A percentile compares a stretch with the other conserved stretches of the same genome.
Conservation (phyloP, 345 rosid genomes). For the Gynandropsis gynandra region DNA sequence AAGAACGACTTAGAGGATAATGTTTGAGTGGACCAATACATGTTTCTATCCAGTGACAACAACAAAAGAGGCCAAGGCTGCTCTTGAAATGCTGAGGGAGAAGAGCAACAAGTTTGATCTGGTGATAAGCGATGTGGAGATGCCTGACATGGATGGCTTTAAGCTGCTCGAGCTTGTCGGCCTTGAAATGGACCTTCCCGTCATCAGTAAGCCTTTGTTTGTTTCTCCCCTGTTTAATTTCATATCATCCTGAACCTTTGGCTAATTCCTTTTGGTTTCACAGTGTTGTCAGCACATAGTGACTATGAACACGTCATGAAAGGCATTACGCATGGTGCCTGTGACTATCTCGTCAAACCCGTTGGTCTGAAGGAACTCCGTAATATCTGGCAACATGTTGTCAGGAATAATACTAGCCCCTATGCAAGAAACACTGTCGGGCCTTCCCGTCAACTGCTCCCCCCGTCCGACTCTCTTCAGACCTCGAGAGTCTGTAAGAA, state of each 20-base stretch:
- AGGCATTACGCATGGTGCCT: slow-evolving; percentile 85
- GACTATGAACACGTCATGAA: slow-evolving; percentile 75
- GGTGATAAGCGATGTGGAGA: slow-evolving; percentile 74
- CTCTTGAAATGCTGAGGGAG: slow-evolving; percentile 54
- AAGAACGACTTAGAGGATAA: not conserved
- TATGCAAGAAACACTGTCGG: slow-evolving; percentile 18
- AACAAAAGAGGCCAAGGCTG: slow-evolving; percentile 57
- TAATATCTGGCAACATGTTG: slow-evolving; percentile 94
- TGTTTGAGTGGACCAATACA: slow-evolving; percentile 11
- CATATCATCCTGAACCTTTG: not conserved
- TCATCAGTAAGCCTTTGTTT: slow-evolving; percentile 49
- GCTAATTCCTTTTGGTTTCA: slow-evolving; percentile 15
- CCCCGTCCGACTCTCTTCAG: slow-evolving; percentile 23
- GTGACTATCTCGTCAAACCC: slow-evolving; percentile 80
- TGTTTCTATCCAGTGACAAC: slow-evolving; percentile 46
- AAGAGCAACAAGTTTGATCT: slow-evolving; percentile 63
- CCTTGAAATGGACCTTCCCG: slow-evolving; percentile 95
- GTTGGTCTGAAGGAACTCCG: slow-evolving; percentile 73
- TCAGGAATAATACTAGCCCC: slow-evolving; percentile 47
- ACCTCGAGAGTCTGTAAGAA: slow-evolving; percentile 40
- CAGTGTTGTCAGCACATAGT: slow-evolving; percentile 85
- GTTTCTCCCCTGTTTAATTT: not conserved
- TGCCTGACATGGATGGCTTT: slow-evolving; percentile 88
- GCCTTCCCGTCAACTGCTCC: slow-evolving; percentile 18
- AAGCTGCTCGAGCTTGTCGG: slow-evolving; percentile 81